Conservation (phyloP, 257 asterid species). For the Rubia yunnanensis region DNA sequence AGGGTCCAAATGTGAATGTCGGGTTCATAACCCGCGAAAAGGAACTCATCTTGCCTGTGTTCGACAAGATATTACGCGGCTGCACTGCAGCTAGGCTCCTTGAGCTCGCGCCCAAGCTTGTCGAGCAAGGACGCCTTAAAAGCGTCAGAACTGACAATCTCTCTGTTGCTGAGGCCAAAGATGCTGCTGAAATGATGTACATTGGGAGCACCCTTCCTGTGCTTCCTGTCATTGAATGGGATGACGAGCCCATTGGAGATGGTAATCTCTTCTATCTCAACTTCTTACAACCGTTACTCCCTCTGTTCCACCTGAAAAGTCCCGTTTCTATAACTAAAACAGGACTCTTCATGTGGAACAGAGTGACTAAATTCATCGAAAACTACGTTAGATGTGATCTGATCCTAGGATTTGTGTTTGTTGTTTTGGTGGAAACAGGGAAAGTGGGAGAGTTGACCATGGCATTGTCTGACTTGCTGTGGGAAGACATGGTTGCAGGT, state of each 20-base stretch:
- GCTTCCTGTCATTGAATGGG: slow-evolving; percentile 66
- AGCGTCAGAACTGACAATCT: slow-evolving; percentile 38
- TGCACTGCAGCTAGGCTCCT: slow-evolving; percentile 86
- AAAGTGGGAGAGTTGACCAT: slow-evolving; percentile 76
- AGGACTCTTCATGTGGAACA: no score
- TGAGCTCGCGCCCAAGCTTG: slow-evolving; percentile 58
- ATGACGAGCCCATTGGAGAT: slow-evolving; percentile 68
- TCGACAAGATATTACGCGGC: slow-evolving; percentile 68
- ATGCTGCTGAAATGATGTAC: slow-evolving; percentile 69
- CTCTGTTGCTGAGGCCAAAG: slow-evolving; percentile 47
- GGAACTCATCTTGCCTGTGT: slow-evolving; percentile 62
- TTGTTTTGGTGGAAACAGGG: slow-evolving; percentile 26
- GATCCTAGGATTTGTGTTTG: neutral
- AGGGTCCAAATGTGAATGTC: slow-evolving; percentile 90
- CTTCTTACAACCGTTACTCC: neutral
- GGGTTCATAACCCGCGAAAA: slow-evolving; percentile 53
- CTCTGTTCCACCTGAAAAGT: neutral
- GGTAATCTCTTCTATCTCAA: slow-evolving; percentile 31
- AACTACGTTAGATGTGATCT: no score
- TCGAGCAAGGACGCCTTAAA: slow-evolving; percentile 50
- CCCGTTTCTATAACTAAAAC: neutral
- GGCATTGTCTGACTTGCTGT: slow-evolving; percentile 83
- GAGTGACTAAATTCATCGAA: no score
- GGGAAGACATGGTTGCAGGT: slow-evolving; percentile 89
- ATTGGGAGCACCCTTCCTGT: slow-evolving; percentile 93